Conservation (phyloP, 441 rosid species). For the Erysimum cheiri region DNA sequence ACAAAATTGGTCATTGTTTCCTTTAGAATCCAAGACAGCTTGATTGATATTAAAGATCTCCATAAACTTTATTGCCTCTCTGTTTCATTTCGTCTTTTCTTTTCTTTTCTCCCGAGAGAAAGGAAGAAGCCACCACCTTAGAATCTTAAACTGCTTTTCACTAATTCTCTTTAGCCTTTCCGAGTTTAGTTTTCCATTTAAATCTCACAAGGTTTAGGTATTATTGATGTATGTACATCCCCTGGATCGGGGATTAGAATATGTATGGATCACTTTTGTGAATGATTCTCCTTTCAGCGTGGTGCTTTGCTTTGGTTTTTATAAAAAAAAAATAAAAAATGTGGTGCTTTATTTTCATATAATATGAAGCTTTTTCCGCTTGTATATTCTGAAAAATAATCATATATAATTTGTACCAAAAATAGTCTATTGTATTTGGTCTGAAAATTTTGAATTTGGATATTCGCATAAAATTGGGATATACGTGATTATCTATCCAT, state of each 20-base stretch:
- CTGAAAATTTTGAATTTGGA: no score
- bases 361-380: conserved; percentile 1
- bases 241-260: conserved; percentile 22
- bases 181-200: conserved; percentile 21
- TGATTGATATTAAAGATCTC: conserved; percentile 53
- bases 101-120: conserved; percentile 38
- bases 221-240: conserved; percentile 29
- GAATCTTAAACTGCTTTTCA: conserved; percentile 39
- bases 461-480: neutral
- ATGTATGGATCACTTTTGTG: conserved; percentile 34
- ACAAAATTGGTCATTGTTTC: conserved; percentile 38
- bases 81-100: conserved; percentile 16
- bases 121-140: conserved; percentile 43
- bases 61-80: conserved; percentile 48
- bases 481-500: neutral
- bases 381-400: neutral
- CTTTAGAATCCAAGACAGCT: conserved; percentile 70
- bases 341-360: neutral
- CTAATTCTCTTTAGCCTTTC: conserved; percentile 36
- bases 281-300: conserved; percentile 26
- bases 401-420: neutral
- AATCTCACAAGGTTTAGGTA: conserved; percentile 24
- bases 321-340: neutral
- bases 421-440: no score
- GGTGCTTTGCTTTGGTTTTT: neutral